Percentiles rank a stretch among this genome's conserved stretches.
Evolutionary conservation across 2,329 filamentous ascomycete genomes (phyloP).

Genomic region (Biscogniauxia mediterranea): DNA sequence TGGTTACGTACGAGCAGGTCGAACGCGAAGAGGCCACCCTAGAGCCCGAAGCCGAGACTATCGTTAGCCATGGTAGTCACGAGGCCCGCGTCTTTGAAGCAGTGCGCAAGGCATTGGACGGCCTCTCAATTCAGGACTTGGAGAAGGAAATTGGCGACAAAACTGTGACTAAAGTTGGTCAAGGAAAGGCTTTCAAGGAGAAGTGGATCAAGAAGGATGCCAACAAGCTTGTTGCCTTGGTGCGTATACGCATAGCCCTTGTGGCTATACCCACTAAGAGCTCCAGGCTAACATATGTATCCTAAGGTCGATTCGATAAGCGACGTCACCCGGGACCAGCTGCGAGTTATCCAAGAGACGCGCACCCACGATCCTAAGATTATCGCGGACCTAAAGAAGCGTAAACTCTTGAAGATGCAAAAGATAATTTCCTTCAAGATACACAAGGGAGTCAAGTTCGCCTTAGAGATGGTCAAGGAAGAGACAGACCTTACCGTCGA

Average conservation of each 20-base stretch:
- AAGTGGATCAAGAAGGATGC: constrained; percentile 55
- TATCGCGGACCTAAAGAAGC: constrained; percentile 81
- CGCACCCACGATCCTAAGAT: constrained; percentile 71
- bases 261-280: neutral
- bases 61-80: constrained; percentile 74
- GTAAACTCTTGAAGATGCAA: constrained; percentile 80
- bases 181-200: constrained; percentile 88
- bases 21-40: constrained; percentile 76
- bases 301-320: constrained; percentile 66
- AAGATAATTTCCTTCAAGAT: constrained; percentile 86
- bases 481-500: constrained; percentile 94
- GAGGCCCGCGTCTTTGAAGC: constrained; percentile 81
- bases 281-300: constrained; percentile 7
- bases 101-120: constrained; percentile 69
- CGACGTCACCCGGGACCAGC: constrained; percentile 74
- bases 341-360: constrained; percentile 70
- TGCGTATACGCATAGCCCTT: constrained; percentile 10
- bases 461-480: constrained; percentile 84
- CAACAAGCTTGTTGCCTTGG: constrained; percentile 45
- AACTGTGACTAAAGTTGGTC: constrained; percentile 76
- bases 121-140: constrained; percentile 75
- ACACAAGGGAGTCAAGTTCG: constrained; percentile 82
- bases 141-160: constrained; percentile 70
- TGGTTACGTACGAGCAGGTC: constrained; percentile 82
- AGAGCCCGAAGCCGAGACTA: constrained; percentile 71